Evolutionary conservation across 139 green algal species (phyloP).

Genomic region (Closterium sp.): DNA sequence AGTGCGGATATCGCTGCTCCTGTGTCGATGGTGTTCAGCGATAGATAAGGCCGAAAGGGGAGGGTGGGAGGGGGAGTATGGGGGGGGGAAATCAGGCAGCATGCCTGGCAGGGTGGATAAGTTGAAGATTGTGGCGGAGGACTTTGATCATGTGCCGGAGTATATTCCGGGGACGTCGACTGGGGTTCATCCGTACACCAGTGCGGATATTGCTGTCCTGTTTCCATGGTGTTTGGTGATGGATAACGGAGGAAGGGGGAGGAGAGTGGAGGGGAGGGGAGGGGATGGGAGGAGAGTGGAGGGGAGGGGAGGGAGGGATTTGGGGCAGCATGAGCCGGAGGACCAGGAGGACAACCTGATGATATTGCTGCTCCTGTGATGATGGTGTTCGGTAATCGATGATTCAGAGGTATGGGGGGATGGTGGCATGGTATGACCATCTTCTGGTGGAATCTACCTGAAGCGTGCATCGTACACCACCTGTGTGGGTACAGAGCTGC

Average conservation of each 20-base stretch:
- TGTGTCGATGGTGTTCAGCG: slow-evolving; percentile 29
- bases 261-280: not conserved
- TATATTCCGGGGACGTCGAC: slow-evolving; percentile 3
- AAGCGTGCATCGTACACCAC: too few species aligned
- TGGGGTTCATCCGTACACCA: not conserved
- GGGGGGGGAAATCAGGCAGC: not conserved
- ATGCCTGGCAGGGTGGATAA: too few species aligned
- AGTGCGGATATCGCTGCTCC: slow-evolving; percentile 13
- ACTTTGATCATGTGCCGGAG: slow-evolving; percentile 4
- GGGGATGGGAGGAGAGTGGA: not conserved
- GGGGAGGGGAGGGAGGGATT: too few species aligned
- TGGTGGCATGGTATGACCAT: too few species aligned
- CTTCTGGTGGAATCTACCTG: too few species aligned
- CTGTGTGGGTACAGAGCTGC: too few species aligned
- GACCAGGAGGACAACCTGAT: too few species aligned
- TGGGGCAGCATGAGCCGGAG: too few species aligned
- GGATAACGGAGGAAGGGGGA: not conserved
- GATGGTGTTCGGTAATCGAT: too few species aligned
- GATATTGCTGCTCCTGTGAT: too few species aligned
- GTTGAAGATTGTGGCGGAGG: not conserved
- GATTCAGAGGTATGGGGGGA: too few species aligned
- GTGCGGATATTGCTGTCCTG: slow-evolving; percentile 5
- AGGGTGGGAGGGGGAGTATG: too few species aligned
- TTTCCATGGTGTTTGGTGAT: slow-evolving; percentile 29
- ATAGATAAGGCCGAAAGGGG: not conserved